Evolutionary conservation across 1,284 basidiomycete species (phyloP).

Genomic region (Leucocoprinus gongylophorus): DNA sequence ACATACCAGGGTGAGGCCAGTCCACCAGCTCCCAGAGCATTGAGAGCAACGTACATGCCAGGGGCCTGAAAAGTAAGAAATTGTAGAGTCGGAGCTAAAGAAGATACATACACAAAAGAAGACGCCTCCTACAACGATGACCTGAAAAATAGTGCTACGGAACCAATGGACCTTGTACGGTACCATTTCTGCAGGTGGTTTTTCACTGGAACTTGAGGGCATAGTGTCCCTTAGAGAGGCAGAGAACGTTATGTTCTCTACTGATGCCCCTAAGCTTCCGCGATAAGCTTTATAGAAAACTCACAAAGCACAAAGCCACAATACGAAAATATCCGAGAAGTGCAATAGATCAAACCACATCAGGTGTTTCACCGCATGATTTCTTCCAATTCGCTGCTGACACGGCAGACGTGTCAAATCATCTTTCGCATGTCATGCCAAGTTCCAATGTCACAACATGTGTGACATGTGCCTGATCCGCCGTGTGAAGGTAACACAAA

Average conservation of each 20-base stretch:
- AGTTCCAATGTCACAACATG: too few relatives aligned
- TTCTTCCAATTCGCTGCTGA: too few relatives aligned
- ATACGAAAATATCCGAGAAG: too few relatives aligned
- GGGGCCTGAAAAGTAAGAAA: conserved; percentile 16
- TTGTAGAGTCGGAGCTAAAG: not conserved
- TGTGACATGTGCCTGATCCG: too few relatives aligned
- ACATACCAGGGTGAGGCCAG: conserved; percentile 30
- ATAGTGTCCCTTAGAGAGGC: not conserved
- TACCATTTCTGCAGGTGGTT: not conserved
- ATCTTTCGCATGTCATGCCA: too few relatives aligned
- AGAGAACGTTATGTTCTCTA: not conserved
- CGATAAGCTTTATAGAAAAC: not conserved
- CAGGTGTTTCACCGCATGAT: too few relatives aligned
- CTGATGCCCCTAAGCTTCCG: not conserved
- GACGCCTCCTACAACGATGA: conserved; percentile 28
- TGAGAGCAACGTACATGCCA: conserved; percentile 31
- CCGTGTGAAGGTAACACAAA: too few relatives aligned
- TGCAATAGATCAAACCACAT: too few relatives aligned
- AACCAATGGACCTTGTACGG: conserved; percentile 23
- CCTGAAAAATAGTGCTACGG: conserved; percentile 27
- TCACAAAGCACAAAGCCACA: too few relatives aligned
- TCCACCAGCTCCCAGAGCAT: conserved; percentile 26
- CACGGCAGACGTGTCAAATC: too few relatives aligned
- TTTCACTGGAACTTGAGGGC: not conserved
- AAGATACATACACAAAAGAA: conserved; percentile 26